A percentile compares a stretch with the other conserved stretches of the same genome.
Conservation (phyloP, 768 basidiomycete species). For the Austroboletus festivus region DNA sequence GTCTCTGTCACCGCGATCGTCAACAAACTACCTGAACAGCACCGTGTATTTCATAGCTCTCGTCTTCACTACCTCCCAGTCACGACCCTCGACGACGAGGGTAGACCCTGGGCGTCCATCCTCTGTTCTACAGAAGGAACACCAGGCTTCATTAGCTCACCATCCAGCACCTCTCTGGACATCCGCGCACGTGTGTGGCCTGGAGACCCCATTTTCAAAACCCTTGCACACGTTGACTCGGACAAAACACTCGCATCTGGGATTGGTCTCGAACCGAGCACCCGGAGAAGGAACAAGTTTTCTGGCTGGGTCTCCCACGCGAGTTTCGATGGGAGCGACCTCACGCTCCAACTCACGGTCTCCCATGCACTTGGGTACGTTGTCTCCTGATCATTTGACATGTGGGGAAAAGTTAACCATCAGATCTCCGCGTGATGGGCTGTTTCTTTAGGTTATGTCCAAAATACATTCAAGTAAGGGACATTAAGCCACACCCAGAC, state of each 20-base stretch:
- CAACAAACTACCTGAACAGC: slow-evolving; percentile 28
- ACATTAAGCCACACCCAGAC: slow-evolving; percentile 39
- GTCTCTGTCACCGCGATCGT: slow-evolving; percentile 25
- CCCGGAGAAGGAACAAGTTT: slow-evolving; percentile 61
- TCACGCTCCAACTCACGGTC: slow-evolving; percentile 43
- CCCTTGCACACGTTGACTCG: slow-evolving; percentile 20
- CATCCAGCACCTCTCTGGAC: slow-evolving; percentile 17
- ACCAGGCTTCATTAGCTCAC: slow-evolving; percentile 28
- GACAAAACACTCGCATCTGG: slow-evolving; percentile 45
- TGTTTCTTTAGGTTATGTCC: slow-evolving; percentile 50
- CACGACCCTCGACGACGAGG: slow-evolving; percentile 30
- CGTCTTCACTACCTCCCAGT: slow-evolving; percentile 31
- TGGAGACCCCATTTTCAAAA: slow-evolving; percentile 53
- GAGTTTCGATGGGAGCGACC: slow-evolving; percentile 23
- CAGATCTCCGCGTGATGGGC: background rate
- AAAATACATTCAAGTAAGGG: slow-evolving; percentile 58
- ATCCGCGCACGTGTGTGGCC: slow-evolving; percentile 31
- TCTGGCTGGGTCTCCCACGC: slow-evolving; percentile 44
- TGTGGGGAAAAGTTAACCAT: background rate
- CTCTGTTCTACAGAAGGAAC: slow-evolving; percentile 27
- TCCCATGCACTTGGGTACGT: slow-evolving; percentile 57
- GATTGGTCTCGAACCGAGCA: slow-evolving; percentile 56
- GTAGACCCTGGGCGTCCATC: slow-evolving; percentile 34
- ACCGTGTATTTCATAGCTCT: slow-evolving; percentile 31
- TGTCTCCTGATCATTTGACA: background rate